These are phyloP conservation scores for Volvariella volvacea DNA, from an alignment of 1,284 basidiomycete species.

Conservation along the genomic window DNA sequence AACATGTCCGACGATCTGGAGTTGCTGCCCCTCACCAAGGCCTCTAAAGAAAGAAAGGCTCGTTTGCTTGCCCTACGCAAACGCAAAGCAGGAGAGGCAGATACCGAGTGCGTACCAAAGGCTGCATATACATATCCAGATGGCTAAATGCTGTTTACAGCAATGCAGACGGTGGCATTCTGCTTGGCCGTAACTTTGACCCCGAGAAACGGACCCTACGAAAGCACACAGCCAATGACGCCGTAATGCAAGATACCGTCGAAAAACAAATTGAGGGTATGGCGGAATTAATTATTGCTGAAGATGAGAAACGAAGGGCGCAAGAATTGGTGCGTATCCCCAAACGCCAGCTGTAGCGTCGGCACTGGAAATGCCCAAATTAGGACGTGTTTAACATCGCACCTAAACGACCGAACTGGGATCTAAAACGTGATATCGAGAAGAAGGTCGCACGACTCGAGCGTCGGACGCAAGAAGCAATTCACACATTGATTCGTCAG, in stretches of 20 bases:
- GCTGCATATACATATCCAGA: background rate
- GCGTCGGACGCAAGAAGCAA: conserved; percentile 84
- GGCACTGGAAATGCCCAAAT: conserved; percentile 1
- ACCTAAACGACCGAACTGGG: conserved; percentile 95
- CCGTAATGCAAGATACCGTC: conserved; percentile 75
- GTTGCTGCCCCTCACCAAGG: conserved; percentile 54
- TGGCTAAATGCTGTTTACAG: conserved; percentile 6
- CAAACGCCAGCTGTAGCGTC: no score
- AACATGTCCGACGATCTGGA: conserved; percentile 45
- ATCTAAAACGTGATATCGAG: conserved; percentile 91
- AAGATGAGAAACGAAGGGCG: conserved; percentile 78
- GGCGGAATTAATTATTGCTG: conserved; percentile 76
- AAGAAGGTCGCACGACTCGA: conserved; percentile 88
- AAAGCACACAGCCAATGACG: conserved; percentile 52
- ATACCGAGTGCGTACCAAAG: conserved; percentile 27
- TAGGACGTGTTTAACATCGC: conserved; percentile 96
- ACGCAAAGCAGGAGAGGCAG: conserved; percentile 61
- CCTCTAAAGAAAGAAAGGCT: conserved; percentile 80
- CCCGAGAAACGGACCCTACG: conserved; percentile 73
- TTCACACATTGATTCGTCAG: conserved; percentile 88
- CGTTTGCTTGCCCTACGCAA: conserved; percentile 78
- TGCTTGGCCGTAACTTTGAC: conserved; percentile 83
- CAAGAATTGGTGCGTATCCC: conserved; percentile 74
- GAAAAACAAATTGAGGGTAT: conserved; percentile 83
- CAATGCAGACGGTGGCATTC: conserved; percentile 38